Evolutionary conservation across 129 eudicot species (phyloP).

Genomic region (Oenanthe sinensis): DNA sequence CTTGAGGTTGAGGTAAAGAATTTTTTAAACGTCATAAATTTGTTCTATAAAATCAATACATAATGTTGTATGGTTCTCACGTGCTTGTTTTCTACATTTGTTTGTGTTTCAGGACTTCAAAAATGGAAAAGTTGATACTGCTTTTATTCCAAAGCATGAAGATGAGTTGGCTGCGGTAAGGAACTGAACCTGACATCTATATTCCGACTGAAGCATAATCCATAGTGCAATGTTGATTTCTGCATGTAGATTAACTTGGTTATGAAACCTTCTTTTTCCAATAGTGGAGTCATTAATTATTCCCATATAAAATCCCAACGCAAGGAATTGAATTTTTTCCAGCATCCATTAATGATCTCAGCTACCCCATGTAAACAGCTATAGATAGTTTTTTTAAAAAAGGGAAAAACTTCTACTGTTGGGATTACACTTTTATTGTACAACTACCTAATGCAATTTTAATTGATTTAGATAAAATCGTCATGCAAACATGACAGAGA

Average conservation of each 20-base stretch:
- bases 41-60: neutral
- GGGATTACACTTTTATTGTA: neutral
- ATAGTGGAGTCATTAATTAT: neutral
- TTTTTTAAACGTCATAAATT: neutral
- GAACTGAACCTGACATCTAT: constrained; percentile 5
- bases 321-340: neutral
- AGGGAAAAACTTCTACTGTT: neutral
- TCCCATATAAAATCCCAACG: neutral
- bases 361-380: neutral
- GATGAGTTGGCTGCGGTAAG: constrained; percentile 80
- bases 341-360: neutral
- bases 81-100: neutral
- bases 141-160: constrained; percentile 97
- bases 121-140: constrained; percentile 91
- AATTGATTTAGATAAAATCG: neutral
- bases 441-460: neutral
- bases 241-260: neutral
- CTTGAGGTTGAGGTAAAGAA: constrained; percentile 80
- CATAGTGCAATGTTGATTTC: neutral
- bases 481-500: neutral
- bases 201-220: neutral
- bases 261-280: no score
- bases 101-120: constrained; percentile 65
- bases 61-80: constrained; percentile 1
- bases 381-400: neutral